Evolutionary conservation across 2,329 filamentous ascomycete genomes (phyloP).

Genomic region (Colletotrichum viniferum): DNA sequence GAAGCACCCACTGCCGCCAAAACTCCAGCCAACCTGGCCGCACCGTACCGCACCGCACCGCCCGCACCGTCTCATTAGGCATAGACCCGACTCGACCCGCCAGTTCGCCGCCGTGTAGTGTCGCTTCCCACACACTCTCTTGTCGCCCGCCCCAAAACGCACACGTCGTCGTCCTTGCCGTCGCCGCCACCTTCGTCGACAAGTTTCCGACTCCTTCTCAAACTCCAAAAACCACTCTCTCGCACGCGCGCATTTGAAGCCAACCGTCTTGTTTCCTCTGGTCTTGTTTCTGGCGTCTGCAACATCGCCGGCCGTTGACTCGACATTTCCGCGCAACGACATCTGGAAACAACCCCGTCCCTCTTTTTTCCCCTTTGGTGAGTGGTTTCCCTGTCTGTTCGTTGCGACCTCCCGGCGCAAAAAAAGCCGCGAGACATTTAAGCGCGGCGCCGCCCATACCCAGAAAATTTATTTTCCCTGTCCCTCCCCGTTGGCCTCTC

Average conservation of each 20-base stretch:
- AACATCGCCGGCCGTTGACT: not conserved
- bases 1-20: not conserved
- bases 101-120: slow-evolving; percentile 7
- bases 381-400: slow-evolving; percentile 19
- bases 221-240: not conserved
- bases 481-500: slow-evolving; percentile 20
- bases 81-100: slow-evolving; percentile 16
- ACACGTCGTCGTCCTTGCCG: slow-evolving; percentile 8
- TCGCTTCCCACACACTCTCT: slow-evolving; percentile 5
- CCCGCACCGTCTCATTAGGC: not conserved
- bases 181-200: not conserved
- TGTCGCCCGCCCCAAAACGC: slow-evolving; percentile 1
- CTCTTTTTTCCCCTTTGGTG: slow-evolving; percentile 21
- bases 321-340: not conserved
- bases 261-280: not conserved
- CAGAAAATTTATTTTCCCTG: slow-evolving; percentile 22
- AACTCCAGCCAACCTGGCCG: not conserved
- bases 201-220: not conserved
- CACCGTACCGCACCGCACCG: not conserved
- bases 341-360: slow-evolving; percentile 8
- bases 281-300: not conserved
- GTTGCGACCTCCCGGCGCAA: slow-evolving; percentile 18
- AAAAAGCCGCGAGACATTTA: slow-evolving; percentile 24
- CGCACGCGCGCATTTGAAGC: not conserved
- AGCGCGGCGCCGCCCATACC: slow-evolving; percentile 20